Evolutionary conservation across 176 grass and related monocot species (phyloP).

Genomic region (Carex scoparia): DNA sequence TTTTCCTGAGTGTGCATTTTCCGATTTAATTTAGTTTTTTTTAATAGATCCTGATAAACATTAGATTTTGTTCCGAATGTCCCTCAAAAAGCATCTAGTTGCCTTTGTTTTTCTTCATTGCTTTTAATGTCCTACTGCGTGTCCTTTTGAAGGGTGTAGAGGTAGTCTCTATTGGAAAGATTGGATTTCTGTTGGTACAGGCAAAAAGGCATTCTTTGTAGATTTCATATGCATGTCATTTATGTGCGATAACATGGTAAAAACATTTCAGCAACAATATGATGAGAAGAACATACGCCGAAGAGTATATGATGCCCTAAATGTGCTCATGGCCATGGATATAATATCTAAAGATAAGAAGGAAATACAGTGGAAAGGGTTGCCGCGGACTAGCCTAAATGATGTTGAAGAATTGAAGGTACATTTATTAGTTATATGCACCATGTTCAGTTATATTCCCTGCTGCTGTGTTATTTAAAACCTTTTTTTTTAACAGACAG

Average conservation of each 20-base stretch:
- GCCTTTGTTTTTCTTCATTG: not conserved
- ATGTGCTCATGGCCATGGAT: slow-evolving; percentile 98
- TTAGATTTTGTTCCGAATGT: slow-evolving; percentile 1
- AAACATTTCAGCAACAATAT: slow-evolving; percentile 78
- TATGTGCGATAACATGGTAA: slow-evolving; percentile 31
- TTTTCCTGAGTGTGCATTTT: not conserved
- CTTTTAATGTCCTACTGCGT: not conserved
- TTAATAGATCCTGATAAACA: not conserved
- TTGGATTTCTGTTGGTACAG: slow-evolving; percentile 12
- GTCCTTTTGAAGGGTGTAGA: not conserved
- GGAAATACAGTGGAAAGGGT: slow-evolving; percentile 99
- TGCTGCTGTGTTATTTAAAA: slow-evolving; percentile 11
- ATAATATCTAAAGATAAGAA: slow-evolving; percentile 99
- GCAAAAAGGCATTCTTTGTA: slow-evolving; percentile 22
- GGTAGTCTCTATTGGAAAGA: not conserved
- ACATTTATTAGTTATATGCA: slow-evolving; percentile 20
- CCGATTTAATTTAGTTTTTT: not conserved
- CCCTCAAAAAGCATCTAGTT: not conserved
- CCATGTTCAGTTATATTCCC: slow-evolving; percentile 18
- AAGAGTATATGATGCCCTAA: slow-evolving; percentile 94
- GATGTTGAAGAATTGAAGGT: slow-evolving; percentile 95
- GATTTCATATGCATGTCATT: not conserved
- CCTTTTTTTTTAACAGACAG: slow-evolving; percentile 37
- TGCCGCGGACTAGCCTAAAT: slow-evolving; percentile 76
- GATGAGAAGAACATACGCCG: slow-evolving; percentile 99